Base-by-base conservation (phyloP, 148 eudicot genomes). In the Talinum fruticosum region DNA sequence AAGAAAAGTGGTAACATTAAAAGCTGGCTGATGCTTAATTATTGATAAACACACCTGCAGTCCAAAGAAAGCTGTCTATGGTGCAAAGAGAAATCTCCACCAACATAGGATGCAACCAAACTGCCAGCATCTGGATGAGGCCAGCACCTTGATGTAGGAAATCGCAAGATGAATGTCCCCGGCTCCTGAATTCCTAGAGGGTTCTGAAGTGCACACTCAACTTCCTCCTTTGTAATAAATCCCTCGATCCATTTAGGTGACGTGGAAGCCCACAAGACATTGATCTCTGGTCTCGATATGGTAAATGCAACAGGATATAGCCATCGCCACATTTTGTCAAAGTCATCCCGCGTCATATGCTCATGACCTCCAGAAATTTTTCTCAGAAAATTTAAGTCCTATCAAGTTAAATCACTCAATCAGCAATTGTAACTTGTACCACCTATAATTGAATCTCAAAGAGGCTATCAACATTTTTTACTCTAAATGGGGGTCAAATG, bases 81-180 rank as follows among this genome's bases (percentile, higher is more conserved):
- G 76, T 83, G 97, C 81, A 96, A 86, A 35, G 83, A 83, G 73
- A 87, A 87, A 86, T 91, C 97, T 65, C 86, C 85, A 45, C 91
- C 91, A 71, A 96, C 84, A 79, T 96, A 96, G 75, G 97, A 93
- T 37, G 87, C 95, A 28, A 96, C 87, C 76, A 91, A 85, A 81
- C 89, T 90, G 68, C 99, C 99, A 76, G 97, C 97, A 88, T 96
- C 99, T 21, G 97, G 97, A 78, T 96, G 99, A 76, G 99, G 99
- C 99, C 99, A 96, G 83, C 94, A 89, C 78, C 99, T 89, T 35
- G 99, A 86, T 38, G 99, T 86, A 23, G 99, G 99, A 82, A 96
- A 96, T 34, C 99, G 89, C 73, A 96, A 85, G 36, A 96, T 84
- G 84, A 93, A 96, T 71, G 97, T 93, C 68, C 99, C 99, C 16